Evolutionary conservation across 805 yeast genomes (phyloP).

Genomic region (Candida ipomoeae): DNA sequence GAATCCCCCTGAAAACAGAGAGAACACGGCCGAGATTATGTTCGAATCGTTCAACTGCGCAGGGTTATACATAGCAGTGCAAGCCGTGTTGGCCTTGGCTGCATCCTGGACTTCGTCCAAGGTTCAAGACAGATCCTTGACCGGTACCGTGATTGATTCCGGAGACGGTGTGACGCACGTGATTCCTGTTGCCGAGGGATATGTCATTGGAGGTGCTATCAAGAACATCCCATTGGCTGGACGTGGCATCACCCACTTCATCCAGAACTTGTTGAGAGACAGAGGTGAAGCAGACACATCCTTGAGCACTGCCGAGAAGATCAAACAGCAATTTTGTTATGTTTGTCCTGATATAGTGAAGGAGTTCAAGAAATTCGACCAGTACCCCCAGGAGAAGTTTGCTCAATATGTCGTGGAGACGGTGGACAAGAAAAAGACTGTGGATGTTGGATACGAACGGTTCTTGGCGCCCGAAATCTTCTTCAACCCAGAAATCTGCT

Average conservation of each 20-base stretch:
- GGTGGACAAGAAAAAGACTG: constrained; percentile 58
- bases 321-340: constrained; percentile 94
- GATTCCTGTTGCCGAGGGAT: constrained; percentile 98
- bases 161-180: constrained; percentile 99
- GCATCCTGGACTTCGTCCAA: constrained; percentile 98
- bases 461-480: constrained; percentile 99
- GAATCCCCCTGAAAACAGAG: constrained; percentile 99
- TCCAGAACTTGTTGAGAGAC: constrained; percentile 90
- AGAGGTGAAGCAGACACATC: constrained; percentile 95
- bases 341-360: constrained; percentile 97
- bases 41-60: constrained; percentile 98
- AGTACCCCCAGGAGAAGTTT: constrained; percentile 82
- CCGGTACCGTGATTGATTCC: constrained; percentile 97
- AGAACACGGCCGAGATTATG: constrained; percentile 97
- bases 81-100: constrained; percentile 96
- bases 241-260: constrained; percentile 91
- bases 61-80: constrained; percentile 96
- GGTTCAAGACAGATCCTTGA: constrained; percentile 88
- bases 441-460: constrained; percentile 96
- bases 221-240: constrained; percentile 98
- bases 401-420: constrained; percentile 89
- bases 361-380: constrained; percentile 91
- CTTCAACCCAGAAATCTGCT: constrained; percentile 95
- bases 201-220: constrained; percentile 95
- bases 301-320: constrained; percentile 91